A percentile compares a stretch with the other conserved stretches of the same genome.
These are phyloP conservation scores for Phyllostachys edulis DNA, from an alignment of 176 grass and related monocot genomes.

Conservation along the genomic window DNA sequence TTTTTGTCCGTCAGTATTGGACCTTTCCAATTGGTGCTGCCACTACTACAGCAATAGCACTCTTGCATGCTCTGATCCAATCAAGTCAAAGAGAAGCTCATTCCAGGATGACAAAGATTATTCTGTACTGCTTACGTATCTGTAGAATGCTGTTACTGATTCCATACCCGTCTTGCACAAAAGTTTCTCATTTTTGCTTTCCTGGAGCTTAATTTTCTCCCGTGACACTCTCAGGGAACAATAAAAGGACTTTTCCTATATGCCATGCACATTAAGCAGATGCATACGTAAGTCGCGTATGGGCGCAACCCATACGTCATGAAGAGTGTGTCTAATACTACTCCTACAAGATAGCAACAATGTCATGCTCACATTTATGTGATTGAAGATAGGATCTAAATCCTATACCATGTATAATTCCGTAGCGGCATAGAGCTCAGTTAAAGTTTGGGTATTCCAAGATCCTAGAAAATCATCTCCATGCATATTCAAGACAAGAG, in stretches of 20 bases:
- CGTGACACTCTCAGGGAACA: background rate
- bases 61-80: background rate
- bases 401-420: background rate
- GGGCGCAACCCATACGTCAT: slow-evolving; percentile 15
- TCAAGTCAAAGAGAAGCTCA: background rate
- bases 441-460: slow-evolving; percentile 40
- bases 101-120: background rate
- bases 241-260: background rate
- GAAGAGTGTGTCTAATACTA: background rate
- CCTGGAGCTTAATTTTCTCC: background rate
- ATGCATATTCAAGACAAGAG: background rate
- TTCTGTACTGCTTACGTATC: background rate
- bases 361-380: background rate
- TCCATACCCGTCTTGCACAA: background rate
- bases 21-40: background rate
- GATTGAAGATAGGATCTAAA: slow-evolving; percentile 25
- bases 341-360: slow-evolving; percentile 2
- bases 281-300: background rate
- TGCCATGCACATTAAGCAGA: background rate
- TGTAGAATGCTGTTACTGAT: background rate
- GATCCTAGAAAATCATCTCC: slow-evolving; percentile 29
- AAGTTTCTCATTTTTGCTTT: background rate
- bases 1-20: background rate
- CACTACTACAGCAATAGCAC: too few species aligned
- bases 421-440: background rate